Base-by-base conservation (phyloP, 495 filamentous ascomycete genomes). In the Schizothecium vesticola region DNA sequence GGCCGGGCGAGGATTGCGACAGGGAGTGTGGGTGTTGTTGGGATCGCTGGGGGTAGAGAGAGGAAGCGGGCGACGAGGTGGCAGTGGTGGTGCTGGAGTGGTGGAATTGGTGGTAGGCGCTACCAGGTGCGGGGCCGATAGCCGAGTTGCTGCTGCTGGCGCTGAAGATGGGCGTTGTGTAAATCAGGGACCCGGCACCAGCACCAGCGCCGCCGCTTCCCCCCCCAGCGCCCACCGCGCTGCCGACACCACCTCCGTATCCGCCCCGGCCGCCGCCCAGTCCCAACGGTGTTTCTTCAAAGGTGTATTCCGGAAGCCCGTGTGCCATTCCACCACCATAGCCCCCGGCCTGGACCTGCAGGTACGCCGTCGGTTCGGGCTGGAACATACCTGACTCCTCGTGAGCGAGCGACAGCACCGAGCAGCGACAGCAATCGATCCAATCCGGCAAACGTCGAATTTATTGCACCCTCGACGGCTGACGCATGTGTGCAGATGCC, bases 341-440 rank as follows among this genome's bases (percentile, higher is more conserved):
- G 71, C 78, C 43, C 43, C 43, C 78, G 73, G 77, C 67, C 70
- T 74, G 73, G 69, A 77, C 76, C 36, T 74, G 70, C 67, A 75
- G 75, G 73, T 77, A 86, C 59, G 83, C 79, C 57, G 82, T 82
- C 58, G 83, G 74, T 69, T 85, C 80, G 74, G 84, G 79, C 73
- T 85, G 84, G 78, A 83, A 86, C 84, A 86, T 86, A 77, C 78
- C 80, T 77, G 62, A 58, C 33, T 25, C 23, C 11, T 9, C 9
- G n/a, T 24, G 61, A 67, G 36, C 19, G 24, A 59, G 59, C 25
- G 66, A 55, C 24, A 26, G 58, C 5, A 43, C n/a, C n/a, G n/a
- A n/a, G n/a, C n/a, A n/a, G n/a, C n/a, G n/a, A n/a, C n/a, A n/a
- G n/a, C n/a, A n/a, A n/a, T 66, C 58, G 36, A 55, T 51, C 43